Evolutionary conservation across 768 basidiomycete genomes (phyloP), one percentile per base, ranked within the genome.

Genomic region (Podaxis sp.): DNA sequence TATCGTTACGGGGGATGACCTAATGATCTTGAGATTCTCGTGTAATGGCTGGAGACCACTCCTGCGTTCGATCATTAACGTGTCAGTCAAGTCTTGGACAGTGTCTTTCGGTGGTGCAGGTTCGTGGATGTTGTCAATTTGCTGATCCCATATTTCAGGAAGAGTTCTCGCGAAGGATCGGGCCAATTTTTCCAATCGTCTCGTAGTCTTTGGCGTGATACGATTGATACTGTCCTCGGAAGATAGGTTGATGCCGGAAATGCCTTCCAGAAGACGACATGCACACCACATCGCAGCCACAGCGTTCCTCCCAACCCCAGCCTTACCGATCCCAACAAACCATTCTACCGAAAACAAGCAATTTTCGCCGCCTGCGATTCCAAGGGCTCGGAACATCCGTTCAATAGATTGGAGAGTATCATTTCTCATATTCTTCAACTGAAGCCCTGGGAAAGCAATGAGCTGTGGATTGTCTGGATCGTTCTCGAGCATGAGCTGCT

Each of bases 241-340:
- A 24, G 74, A 74, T 8, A 90, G 73, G 17, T 76, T 78, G 7
- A 87, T 69, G 1, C 78, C 75, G 0, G 84, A 79, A 7, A 89
- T 76, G 2, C 96, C 96, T 68, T 92, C 88, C 63, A 98, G 70
- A 0, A 98, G 71, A 30, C 86, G 82, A 63, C 84, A 84, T 2
- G 91, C 89, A 66, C 92, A 90, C 95, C 95, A 98, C 24, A 96
- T 77, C 2, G 94, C 94, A 0, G 90, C 82, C 1, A 87, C 84
- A 17, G 86, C 82, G 26, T 77, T 75, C 9, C 68, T 72, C 9
- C 77, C 80, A 17, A 73, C 76, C 24, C 84, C 80, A 38, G 74
- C 74, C 49, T 78, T 75, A 3, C 82, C 84, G 12, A 86, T 78
- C 52, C 81, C 81, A 12, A 86, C 73, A 65, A 96, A 88, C 87